Evolutionary conservation across 2,329 filamentous ascomycete species (phyloP), one percentile per base, ranked within the genome.

Genomic region (Zarea fungicola): DNA sequence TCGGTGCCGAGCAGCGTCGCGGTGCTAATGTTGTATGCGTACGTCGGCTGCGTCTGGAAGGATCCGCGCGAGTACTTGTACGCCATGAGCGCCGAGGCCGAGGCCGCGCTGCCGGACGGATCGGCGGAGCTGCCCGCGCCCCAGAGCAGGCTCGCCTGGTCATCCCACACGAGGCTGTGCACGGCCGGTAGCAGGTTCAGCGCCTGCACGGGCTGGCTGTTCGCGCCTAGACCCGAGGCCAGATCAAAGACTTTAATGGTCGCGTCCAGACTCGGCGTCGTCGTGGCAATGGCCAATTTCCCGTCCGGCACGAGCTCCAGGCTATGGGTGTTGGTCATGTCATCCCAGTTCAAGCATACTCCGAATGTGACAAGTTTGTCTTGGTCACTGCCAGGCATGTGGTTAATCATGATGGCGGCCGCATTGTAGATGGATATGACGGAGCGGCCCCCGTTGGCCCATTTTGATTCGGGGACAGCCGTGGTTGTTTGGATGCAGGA

Each of bases 221-320:
- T 16, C 13, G 46, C 18, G 13, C 29, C 16, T 23, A 42, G 26
- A 11, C 36, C 37, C 7, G n/a, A 26, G 7, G 46, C n/a, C 13
- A 42, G 11, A 32, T 42, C 22, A 39, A 42, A 49, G 29, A 49
- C 11, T 8, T 22, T 31, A 23, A 49, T 42, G 14, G 22, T 31
- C n/a, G 10, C 29, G 22, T 16, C 10, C 4, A 19, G 14, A 22
- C 14, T 6, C 13, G 29, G 4, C n/a, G n/a, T 35, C 10, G 36
- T 42, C 10, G 36, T 48, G 21, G 45, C 45, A 28, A 48, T 6
- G 19, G 45, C 45, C 11, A 48, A 10, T 21, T 35, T n/a, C 8
- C 31, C 39, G 31, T 48, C 39, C n/a, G 45, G 45, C 6, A 49
- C 29, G 18, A 49, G 37, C 29, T 49, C 46, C 6, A 49, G 46